Base-by-base conservation (phyloP, 1,139 yeast genomes). In the Geotrichum citri-aurantii region DNA sequence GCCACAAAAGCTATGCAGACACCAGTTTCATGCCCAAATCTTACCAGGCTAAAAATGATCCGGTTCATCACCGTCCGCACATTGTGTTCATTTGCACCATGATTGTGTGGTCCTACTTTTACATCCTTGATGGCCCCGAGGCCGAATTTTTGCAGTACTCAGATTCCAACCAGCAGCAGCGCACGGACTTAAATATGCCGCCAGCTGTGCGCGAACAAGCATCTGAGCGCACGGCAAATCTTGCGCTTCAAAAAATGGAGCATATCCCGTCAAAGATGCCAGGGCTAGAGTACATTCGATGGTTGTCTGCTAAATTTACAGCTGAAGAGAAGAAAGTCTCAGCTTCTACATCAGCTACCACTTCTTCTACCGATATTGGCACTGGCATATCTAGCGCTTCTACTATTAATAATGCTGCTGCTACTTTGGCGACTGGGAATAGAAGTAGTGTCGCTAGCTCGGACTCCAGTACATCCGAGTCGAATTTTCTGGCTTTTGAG, bases 101-200 rank as follows among this genome's bases (percentile, higher is more conserved):
- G 56, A 75, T 85, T 40, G 71, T 85, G 3, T 86, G 88, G 86
- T 77, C 83, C 0, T 85, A 78, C 64, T 80, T 79, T 55, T 84
- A 72, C 67, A 74, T 76, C 27, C 66, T 75, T 2, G 75, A 76
- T 50, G 91, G 91, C 0, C 84, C 87, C 0, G 90, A 85, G 65
- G 68, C 74, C 3, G 68, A 69, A 19, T 37, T 37, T 37, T 17
- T 37, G 14, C 42, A 37, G 19, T 37, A 12, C n/a, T 37, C 42
- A n/a, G 42, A 37, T 6, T 12, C n/a, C 7, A 37, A 37, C 6
- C 42, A n/a, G 12, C 19, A 37, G 7, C n/a, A 37, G 19, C 42
- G 42, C 12, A n/a, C 19, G 42, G 51, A 24, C n/a, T 27, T 33
- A 29, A 21, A 10, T n/a, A 19, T 24, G 37, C 49, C 50, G 24